Conservation (phyloP, 1,284 basidiomycete genomes). For the Microbotryum saponariae region DNA sequence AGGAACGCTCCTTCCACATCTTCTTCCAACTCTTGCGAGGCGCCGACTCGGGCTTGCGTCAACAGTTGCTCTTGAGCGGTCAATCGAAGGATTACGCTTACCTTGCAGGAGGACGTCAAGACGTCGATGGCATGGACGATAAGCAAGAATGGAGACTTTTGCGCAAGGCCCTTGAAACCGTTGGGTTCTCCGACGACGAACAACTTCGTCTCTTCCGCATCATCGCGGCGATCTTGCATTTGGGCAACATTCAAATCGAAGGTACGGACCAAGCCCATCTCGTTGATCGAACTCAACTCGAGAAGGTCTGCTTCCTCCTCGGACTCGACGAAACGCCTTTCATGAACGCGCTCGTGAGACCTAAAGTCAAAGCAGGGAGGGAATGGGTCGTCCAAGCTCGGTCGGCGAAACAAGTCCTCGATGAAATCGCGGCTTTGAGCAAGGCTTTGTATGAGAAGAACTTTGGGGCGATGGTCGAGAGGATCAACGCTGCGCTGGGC, state of each 20-base stretch:
- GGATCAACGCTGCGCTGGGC: conserved; percentile 90
- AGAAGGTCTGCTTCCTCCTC: conserved; percentile 86
- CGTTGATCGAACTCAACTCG: conserved; percentile 44
- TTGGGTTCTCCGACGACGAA: conserved; percentile 76
- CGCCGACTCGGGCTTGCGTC: conserved; percentile 32
- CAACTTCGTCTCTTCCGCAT: conserved; percentile 92
- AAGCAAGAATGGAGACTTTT: conserved; percentile 76
- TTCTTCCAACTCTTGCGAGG: conserved; percentile 77
- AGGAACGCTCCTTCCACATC: conserved; percentile 91
- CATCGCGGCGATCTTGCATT: conserved; percentile 85
- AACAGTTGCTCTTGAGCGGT: neutral
- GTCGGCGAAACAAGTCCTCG: conserved; percentile 82
- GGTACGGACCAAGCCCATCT: conserved; percentile 77
- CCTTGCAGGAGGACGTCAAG: conserved; percentile 76
- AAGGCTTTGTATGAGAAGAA: conserved; percentile 98
- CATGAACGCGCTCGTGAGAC: conserved; percentile 74
- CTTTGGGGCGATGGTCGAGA: conserved; percentile 86
- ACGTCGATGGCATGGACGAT: conserved; percentile 94
- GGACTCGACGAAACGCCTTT: conserved; percentile 80
- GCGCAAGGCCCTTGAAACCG: conserved; percentile 68
- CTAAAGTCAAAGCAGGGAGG: conserved; percentile 84
- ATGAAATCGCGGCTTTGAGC: conserved; percentile 85
- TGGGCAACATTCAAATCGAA: conserved; percentile 79
- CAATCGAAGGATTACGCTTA: conserved; percentile 76
- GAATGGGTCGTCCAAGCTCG: conserved; percentile 96